These are phyloP conservation scores for Tetracladium marchalianum DNA, from an alignment of 495 filamentous ascomycete species.

Conservation along the genomic window DNA sequence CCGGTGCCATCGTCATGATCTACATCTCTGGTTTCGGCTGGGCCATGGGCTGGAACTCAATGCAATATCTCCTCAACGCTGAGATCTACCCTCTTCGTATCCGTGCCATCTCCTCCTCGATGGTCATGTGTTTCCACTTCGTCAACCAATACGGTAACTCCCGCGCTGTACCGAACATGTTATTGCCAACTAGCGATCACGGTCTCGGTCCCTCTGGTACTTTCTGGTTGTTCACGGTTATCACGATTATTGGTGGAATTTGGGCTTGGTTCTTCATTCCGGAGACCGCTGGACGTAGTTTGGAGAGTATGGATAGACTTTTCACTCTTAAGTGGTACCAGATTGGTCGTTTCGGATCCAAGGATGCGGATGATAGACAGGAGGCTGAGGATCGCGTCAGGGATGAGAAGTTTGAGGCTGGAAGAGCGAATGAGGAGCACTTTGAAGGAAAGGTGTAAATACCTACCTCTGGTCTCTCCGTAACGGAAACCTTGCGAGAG, in stretches of 20 bases:
- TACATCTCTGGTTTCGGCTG: constrained; percentile 58
- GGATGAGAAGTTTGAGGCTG: constrained; percentile 13
- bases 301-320: constrained; percentile 57
- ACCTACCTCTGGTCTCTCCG: no score
- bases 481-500: no score
- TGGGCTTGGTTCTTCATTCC: constrained; percentile 56
- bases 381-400: constrained; percentile 12
- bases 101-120: constrained; percentile 36
- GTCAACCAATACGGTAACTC: constrained; percentile 65
- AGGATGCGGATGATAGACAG: constrained; percentile 42
- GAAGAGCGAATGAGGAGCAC: no score
- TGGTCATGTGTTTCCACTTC: constrained; percentile 54
- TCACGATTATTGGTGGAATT: constrained; percentile 46
- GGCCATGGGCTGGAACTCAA: constrained; percentile 66
- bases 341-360: constrained; percentile 6
- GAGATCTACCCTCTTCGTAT: constrained; percentile 63
- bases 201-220: constrained; percentile 40
- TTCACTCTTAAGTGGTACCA: constrained; percentile 29
- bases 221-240: constrained; percentile 56
- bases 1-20: constrained; percentile 54
- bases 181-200: constrained; percentile 25
- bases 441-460: no score
- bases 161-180: constrained; percentile 38
- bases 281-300: constrained; percentile 53
- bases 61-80: constrained; percentile 67